Base-by-base conservation (phyloP, 257 asterid genomes). In the Rhazya stricta region DNA sequence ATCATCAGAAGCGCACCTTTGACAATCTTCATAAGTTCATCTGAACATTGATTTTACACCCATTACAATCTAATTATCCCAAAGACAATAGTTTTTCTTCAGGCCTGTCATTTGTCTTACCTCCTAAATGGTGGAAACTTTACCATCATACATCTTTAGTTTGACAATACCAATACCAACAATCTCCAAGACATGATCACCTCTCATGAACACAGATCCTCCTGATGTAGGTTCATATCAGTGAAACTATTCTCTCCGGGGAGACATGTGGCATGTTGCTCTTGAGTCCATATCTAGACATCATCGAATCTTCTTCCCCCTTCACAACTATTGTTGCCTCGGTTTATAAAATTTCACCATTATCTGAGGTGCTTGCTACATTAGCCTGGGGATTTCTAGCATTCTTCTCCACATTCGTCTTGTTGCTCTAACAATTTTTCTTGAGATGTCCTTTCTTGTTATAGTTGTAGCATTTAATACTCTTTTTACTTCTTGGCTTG, bases 201-300 rank as follows among this genome's bases (percentile, higher is more conserved):
- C n/a, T n/a, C n/a, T n/a, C n/a, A n/a, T n/a, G n/a, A n/a, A n/a
- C n/a, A 68, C 61, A 51, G 2, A 76, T 53, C 25, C 63, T 32
- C 65, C 53, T 18, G 50, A 62, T 63, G 32, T 13, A 11, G 48
- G 62, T 48, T 73, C 54, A 39, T 56, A 73, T 0, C 19, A 6
- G 19, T 72, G 54, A 25, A 76, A 76, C 75, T 69, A 76, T 68
- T 76, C 74, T 43, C 13, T 68, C 6, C 58, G 69, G 21, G 72
- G 19, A 6, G 43, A 42, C 70, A 74, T 74, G 23, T 60, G 77
- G 19, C 42, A 74, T 6, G 70, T 74, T 10, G 72, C 65, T 34
- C 37, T 39, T 29, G 37, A 45, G 34, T 74, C 71, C 23, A 65
- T 9, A 69, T 21, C 75, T 63, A 76, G 0, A 69, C 69, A 68